These are phyloP conservation scores for Scutellaria minor DNA, from an alignment of 257 asterid species.

Conservation along the genomic window DNA sequence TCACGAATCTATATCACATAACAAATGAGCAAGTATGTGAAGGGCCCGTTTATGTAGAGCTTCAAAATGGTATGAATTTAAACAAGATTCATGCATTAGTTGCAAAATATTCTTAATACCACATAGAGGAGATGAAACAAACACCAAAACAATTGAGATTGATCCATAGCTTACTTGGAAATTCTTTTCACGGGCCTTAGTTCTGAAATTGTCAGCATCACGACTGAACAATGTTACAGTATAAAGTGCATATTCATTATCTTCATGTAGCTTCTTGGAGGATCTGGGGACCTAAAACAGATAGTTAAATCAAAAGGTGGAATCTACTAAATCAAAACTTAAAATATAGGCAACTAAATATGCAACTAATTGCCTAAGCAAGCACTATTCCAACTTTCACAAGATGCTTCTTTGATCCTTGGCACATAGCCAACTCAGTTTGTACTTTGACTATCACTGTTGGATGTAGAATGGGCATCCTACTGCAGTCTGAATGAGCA, in stretches of 20 bases:
- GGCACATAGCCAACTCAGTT: conserved; percentile 3
- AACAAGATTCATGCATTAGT: background rate
- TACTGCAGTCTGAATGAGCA: conserved; percentile 23
- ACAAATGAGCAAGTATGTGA: conserved; percentile 34
- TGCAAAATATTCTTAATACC: conserved; percentile 12
- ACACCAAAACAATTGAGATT: conserved; percentile 6
- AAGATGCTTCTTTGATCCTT: conserved; percentile 13
- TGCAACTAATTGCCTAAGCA: conserved; percentile 1
- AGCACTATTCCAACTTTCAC: conserved; percentile 22
- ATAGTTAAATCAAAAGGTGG: conserved; percentile 39
- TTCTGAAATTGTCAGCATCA: conserved; percentile 91
- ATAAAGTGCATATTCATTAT: conserved; percentile 82
- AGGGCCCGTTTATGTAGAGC: background rate
- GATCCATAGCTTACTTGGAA: conserved; percentile 63
- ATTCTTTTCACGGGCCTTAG: conserved; percentile 78
- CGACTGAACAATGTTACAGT: conserved; percentile 81
- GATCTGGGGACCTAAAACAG: conserved; percentile 90
- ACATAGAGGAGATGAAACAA: conserved; percentile 18
- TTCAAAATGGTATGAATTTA: background rate
- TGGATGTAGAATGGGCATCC: background rate
- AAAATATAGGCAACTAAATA: background rate
- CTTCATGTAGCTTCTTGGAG: conserved; percentile 86
- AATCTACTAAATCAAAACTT: conserved; percentile 28
- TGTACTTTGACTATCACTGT: background rate
- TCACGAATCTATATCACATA: conserved; percentile 68